A percentile compares a stretch with the other conserved stretches of the same genome.
These are phyloP conservation scores for Penicillium soppii DNA, from an alignment of 495 filamentous ascomycete genomes.

Conservation along the genomic window DNA sequence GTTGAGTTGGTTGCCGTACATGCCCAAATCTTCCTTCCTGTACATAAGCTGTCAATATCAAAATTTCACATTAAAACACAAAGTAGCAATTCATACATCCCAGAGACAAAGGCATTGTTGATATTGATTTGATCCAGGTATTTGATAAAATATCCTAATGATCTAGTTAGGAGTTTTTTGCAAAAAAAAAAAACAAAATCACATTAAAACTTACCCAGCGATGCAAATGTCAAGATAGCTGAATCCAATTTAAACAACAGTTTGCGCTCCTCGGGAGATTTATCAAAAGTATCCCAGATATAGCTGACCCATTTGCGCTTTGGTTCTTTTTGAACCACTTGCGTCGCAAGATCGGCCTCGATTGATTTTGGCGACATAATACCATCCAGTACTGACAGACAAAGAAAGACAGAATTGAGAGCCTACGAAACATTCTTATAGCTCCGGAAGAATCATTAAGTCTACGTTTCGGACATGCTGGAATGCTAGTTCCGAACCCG, in stretches of 20 bases:
- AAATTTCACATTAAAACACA: not conserved
- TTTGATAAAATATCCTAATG: constrained; percentile 57
- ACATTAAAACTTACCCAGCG: constrained; percentile 33
- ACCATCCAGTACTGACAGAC: too few relatives aligned
- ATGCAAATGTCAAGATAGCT: constrained; percentile 54
- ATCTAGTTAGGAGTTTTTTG: not conserved
- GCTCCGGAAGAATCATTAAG: too few relatives aligned
- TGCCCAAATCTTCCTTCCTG: constrained; percentile 61
- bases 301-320: constrained; percentile 44
- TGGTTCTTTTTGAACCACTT: constrained; percentile 19
- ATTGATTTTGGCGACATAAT: constrained; percentile 16
- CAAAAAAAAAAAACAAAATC: not conserved
- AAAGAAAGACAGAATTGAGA: too few relatives aligned
- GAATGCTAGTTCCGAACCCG: not conserved
- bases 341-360: constrained; percentile 15
- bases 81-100: constrained; percentile 28
- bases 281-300: constrained; percentile 63
- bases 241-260: constrained; percentile 62
- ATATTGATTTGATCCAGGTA: constrained; percentile 59
- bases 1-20: constrained; percentile 55
- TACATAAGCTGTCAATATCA: not conserved
- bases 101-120: constrained; percentile 54
- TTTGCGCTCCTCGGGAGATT: constrained; percentile 57
- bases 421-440: not conserved
- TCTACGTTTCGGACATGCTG: too few relatives aligned